Conservation (phyloP, 2,329 filamentous ascomycete species). For the Talaromyces verruculosus region DNA sequence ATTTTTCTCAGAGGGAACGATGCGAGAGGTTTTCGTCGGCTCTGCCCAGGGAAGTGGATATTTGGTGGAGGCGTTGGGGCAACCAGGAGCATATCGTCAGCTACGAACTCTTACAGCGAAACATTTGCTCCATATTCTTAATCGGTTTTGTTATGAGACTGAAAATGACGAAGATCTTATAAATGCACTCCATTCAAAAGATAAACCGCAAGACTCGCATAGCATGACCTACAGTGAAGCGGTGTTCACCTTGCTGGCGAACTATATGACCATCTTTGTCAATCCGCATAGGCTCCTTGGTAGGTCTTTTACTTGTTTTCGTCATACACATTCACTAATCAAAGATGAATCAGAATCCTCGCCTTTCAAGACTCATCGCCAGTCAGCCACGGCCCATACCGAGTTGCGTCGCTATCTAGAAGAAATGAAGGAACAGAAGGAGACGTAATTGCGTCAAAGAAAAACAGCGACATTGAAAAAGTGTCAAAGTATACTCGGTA, state of each 20-base stretch:
- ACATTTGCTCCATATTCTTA: background rate
- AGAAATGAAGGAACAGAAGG: background rate
- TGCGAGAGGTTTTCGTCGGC: background rate
- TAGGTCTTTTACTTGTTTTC: background rate
- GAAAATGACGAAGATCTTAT: background rate
- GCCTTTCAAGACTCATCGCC: background rate
- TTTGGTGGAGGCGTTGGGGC: background rate
- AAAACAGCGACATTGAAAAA: background rate
- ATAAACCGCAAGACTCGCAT: background rate
- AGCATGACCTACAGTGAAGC: background rate
- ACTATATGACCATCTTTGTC: background rate
- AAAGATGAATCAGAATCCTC: background rate
- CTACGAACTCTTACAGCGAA: background rate
- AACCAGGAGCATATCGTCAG: background rate
- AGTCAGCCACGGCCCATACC: background rate
- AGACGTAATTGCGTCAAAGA: background rate
- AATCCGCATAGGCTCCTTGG: background rate
- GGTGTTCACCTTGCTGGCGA: background rate
- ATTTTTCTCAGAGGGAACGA: background rate
- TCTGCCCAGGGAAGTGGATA: background rate
- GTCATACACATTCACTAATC: background rate
- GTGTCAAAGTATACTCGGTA: background rate
- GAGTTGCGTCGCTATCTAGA: background rate
- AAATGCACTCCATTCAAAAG: background rate
- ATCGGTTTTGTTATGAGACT: background rate